Conservation (phyloP, 208 protist genomes). For the Borovskyia barvae region DNA sequence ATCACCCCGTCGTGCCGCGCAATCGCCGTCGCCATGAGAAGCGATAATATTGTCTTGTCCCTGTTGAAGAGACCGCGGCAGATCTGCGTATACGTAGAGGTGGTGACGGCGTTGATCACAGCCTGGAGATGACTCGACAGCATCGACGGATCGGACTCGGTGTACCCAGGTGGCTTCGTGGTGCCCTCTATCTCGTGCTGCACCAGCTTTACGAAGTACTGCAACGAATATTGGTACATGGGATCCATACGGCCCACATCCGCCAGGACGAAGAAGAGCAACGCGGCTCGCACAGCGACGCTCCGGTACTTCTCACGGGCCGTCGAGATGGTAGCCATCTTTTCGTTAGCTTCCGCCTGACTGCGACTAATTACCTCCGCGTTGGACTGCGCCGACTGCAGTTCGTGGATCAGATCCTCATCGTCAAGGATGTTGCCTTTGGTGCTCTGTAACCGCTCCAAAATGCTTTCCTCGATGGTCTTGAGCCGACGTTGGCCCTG, state of each 20-base stretch:
- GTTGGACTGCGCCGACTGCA: constrained; percentile 93
- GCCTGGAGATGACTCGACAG: constrained; percentile 73
- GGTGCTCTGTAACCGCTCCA: constrained; percentile 84
- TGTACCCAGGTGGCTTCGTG: constrained; percentile 45
- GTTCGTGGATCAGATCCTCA: constrained; percentile 91
- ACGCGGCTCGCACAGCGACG: constrained; percentile 88
- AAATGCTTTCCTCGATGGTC: constrained; percentile 91
- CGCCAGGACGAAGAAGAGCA: constrained; percentile 95
- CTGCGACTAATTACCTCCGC: constrained; percentile 84
- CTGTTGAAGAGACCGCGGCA: constrained; percentile 98
- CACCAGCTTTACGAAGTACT: constrained; percentile 97
- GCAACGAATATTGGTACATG: constrained; percentile 99
- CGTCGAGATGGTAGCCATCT: constrained; percentile 92
- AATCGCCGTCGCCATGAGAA: constrained; percentile 93
- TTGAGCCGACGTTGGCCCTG: constrained; percentile 92
- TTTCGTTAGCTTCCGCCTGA: constrained; percentile 89
- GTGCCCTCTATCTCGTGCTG: constrained; percentile 80
- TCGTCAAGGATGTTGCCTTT: constrained; percentile 96
- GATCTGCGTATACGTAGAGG: constrained; percentile 94
- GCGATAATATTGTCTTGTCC: constrained; percentile 96
- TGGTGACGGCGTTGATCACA: constrained; percentile 87
- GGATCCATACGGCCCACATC: constrained; percentile 95
- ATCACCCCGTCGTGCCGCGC: constrained; percentile 56
- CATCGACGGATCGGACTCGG: constrained; percentile 48
- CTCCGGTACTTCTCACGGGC: constrained; percentile 87